A percentile compares a stretch with the other conserved stretches of the same genome.
Evolutionary conservation across 352 stramenopile genomes (phyloP).

Genomic region (Globisporangium radiosum): DNA sequence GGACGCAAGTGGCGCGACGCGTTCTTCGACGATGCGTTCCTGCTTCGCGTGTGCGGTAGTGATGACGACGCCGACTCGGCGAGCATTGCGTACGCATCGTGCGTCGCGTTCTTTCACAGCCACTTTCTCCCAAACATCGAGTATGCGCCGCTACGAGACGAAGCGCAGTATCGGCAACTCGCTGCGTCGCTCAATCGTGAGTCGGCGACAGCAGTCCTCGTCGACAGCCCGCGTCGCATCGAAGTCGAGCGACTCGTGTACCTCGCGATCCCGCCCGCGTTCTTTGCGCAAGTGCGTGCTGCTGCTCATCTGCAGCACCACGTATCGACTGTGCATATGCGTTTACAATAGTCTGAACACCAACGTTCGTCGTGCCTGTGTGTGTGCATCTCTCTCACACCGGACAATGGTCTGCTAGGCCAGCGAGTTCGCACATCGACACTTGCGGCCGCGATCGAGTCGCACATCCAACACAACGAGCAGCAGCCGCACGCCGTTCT

Average conservation of each 20-base stretch:
- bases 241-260: conserved; percentile 61
- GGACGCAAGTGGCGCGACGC: conserved; percentile 24
- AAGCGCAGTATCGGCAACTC: conserved; percentile 26
- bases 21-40: conserved; percentile 33
- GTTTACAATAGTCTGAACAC: no score
- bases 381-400: no score
- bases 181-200: conserved; percentile 11
- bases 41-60: conserved; percentile 28
- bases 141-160: conserved; percentile 36
- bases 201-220: neutral
- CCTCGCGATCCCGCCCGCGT: conserved; percentile 65
- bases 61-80: neutral
- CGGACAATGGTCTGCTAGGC: conserved; percentile 10
- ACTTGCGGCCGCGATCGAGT: conserved; percentile 18
- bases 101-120: conserved; percentile 24
- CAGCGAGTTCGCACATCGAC: conserved; percentile 22
- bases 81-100: conserved; percentile 8
- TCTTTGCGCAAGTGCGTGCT: conserved; percentile 43
- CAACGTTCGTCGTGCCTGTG: no score
- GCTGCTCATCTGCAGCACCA: neutral
- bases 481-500: conserved; percentile 18
- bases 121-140: conserved; percentile 30
- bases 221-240: neutral
- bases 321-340: no score
- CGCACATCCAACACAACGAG: neutral